phyloP scores from a whole-genome alignment of 352 stramenopile genomes.

The Globisporangium cederbergense region DNA sequence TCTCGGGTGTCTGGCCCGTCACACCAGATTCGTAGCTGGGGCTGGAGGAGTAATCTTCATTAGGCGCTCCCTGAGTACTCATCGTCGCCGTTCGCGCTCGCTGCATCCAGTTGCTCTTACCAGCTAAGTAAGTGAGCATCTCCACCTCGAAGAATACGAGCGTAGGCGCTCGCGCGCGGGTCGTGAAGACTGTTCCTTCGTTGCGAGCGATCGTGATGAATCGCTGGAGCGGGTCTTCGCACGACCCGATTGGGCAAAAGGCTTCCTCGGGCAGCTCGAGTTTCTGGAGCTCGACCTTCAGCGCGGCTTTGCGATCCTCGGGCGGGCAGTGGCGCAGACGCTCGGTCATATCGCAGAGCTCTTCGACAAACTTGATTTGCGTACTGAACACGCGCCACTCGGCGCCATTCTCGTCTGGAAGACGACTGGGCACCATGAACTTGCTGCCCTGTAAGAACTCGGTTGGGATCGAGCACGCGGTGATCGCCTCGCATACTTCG shows the following conservation, averaged over 20 bases:
- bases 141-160: conserved; percentile 86
- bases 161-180: conserved; percentile 74
- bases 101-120: conserved; percentile 57
- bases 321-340: conserved; percentile 52
- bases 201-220: conserved; percentile 59
- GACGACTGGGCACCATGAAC: conserved; percentile 16
- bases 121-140: conserved; percentile 28
- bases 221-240: conserved; percentile 54
- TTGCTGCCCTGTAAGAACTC: conserved; percentile 42
- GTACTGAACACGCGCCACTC: conserved; percentile 56
- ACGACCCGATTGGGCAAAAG: conserved; percentile 70
- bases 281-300: conserved; percentile 56
- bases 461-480: conserved; percentile 36
- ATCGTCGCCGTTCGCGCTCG: conserved; percentile 33
- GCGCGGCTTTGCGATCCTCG: conserved; percentile 53
- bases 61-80: conserved; percentile 1
- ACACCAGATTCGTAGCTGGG: not conserved
- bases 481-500: conserved; percentile 56
- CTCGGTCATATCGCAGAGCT: conserved; percentile 78
- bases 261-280: conserved; percentile 52
- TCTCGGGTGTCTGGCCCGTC: not conserved
- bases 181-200: conserved; percentile 87
- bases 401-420: conserved; percentile 14
- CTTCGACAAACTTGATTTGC: conserved; percentile 67
- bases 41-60: not conserved